Conservation (phyloP, 78 protist species). For the Protostelium mycophagum region DNA sequence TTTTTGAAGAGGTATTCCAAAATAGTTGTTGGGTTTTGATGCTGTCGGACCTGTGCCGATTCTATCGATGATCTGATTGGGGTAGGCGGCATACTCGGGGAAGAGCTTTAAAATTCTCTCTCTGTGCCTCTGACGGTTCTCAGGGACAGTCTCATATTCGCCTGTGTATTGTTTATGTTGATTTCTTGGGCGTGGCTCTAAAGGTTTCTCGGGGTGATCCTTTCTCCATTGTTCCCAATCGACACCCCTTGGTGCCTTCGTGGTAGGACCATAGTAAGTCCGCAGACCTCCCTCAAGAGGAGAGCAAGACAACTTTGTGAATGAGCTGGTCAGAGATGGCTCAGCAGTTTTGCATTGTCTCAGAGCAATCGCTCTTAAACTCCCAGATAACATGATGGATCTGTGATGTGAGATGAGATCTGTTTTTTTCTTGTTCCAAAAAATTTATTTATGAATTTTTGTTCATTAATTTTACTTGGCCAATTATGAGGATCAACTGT, state of each 20-base stretch:
- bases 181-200: not conserved
- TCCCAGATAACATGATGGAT: too few species aligned
- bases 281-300: too few species aligned
- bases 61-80: not conserved
- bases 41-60: not conserved
- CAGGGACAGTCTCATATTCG: not conserved
- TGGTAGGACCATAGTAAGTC: not conserved
- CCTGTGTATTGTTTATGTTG: too few species aligned
- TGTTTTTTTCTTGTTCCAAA: too few species aligned
- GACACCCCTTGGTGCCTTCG: not conserved
- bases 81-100: not conserved
- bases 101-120: not conserved
- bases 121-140: constrained; percentile 2
- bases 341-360: too few species aligned
- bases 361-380: too few species aligned
- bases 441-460: too few species aligned
- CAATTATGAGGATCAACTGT: not conserved
- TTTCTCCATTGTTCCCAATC: not conserved
- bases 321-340: too few species aligned
- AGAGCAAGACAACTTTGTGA: too few species aligned
- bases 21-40: not conserved
- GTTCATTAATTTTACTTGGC: too few species aligned
- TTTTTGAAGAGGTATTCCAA: not conserved
- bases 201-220: not conserved
- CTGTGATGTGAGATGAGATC: too few species aligned